Evolutionary conservation across 768 basidiomycete genomes (phyloP), one percentile per base, ranked within the genome.

Genomic region (Infundibulicybe gibba): DNA sequence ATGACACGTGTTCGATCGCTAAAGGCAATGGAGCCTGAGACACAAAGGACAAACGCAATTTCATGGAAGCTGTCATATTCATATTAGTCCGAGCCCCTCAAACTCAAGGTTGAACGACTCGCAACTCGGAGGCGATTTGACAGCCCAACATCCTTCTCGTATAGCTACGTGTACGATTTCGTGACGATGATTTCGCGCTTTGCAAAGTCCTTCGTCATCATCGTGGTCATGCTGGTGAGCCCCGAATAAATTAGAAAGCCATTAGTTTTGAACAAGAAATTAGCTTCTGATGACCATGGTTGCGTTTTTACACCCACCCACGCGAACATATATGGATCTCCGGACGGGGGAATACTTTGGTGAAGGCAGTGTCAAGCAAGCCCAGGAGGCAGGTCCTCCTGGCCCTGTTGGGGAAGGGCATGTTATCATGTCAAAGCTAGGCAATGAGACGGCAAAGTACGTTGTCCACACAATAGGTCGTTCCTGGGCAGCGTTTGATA

Each of bases 381-480:
- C 63, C 13, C 56, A 51, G 52, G 16, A 49, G 32, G 35, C 14
- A 38, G 14, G n/a, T 19, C 41, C 49, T 6, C 49, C 52, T 32
- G 45, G 60, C 33, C 56, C 58, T 16, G 67, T 60, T n/a, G 65
- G 64, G 16, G 58, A 74, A 21, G 77, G 87, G 4, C 79, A 77
- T 1, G 90, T 94, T 11, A 97, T 97, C 55, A 97, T 97, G 94
- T 67, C 81, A n/a, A 90, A 89, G 64, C 66, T 97, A 41, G 86
- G 79, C 37, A 97, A 97, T 61, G 94, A 77, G 50, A 97, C 95
- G 3, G 86, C 89, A 38, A 97, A 95, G 94, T 94, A 58, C 49
- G 85, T 71, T 14, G 19, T 32, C 40, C 16, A 33, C 40, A 37
- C 25, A 19, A n/a, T n/a, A n/a, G 8, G 44, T 39, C 3, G 40